These are phyloP conservation scores for Conticribra weissflogii DNA, from an alignment of 108 stramenopile genomes.

Conservation along the genomic window DNA sequence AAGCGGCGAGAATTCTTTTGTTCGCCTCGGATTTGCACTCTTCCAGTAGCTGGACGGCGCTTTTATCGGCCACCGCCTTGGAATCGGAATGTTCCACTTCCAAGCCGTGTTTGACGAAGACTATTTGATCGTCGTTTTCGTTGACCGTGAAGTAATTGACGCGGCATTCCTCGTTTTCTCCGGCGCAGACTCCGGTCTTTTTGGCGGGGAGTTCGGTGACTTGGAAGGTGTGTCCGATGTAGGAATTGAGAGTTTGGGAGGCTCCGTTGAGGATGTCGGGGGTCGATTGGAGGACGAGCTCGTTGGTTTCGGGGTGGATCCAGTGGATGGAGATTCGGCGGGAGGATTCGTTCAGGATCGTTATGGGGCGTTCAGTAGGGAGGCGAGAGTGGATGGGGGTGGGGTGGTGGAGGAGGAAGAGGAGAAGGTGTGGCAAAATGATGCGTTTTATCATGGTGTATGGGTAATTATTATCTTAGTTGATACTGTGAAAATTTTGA, in stretches of 20 bases:
- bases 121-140: constrained; percentile 62
- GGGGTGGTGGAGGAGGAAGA: background rate
- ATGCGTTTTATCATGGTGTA: too few relatives aligned
- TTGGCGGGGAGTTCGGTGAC: constrained; percentile 65
- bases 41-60: constrained; percentile 52
- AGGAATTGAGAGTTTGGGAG: constrained; percentile 56
- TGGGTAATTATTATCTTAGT: too few relatives aligned
- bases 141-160: constrained; percentile 63
- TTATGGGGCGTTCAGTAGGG: constrained; percentile 29
- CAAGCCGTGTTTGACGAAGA: constrained; percentile 44
- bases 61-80: constrained; percentile 54
- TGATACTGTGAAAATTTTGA: too few relatives aligned
- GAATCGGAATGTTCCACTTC: constrained; percentile 59
- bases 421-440: too few relatives aligned
- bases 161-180: constrained; percentile 52
- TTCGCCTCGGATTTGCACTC: constrained; percentile 52
- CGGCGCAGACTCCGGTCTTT: constrained; percentile 53
- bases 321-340: constrained; percentile 65
- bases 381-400: background rate
- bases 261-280: constrained; percentile 64
- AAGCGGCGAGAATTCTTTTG: constrained; percentile 13
- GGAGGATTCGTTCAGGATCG: constrained; percentile 52
- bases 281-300: constrained; percentile 54
- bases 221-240: constrained; percentile 77
- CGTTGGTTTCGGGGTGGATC: constrained; percentile 60